Evolutionary conservation across 768 basidiomycete species (phyloP).

Genomic region (Boletales sp.): DNA sequence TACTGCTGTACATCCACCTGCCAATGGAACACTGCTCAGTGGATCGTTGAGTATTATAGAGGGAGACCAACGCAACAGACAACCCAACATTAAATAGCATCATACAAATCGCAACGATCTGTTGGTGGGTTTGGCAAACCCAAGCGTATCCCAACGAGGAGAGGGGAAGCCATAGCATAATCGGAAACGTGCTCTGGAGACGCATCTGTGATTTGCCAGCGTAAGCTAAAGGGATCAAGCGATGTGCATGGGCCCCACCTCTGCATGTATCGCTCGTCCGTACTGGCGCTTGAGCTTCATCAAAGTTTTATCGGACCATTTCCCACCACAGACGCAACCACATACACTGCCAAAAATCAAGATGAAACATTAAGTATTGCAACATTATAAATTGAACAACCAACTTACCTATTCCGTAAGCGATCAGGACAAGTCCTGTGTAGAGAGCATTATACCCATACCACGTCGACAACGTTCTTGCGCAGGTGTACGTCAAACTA

Average conservation of each 20-base stretch:
- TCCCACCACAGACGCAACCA: slow-evolving; percentile 57
- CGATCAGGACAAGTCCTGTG: slow-evolving; percentile 74
- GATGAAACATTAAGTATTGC: background rate
- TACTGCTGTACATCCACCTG: slow-evolving; percentile 59
- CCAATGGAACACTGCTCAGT: background rate
- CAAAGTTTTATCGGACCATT: slow-evolving; percentile 52
- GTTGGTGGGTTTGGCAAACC: slow-evolving; percentile 60
- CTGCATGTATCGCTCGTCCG: slow-evolving; percentile 50
- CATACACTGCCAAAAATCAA: slow-evolving; percentile 39
- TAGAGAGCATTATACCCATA: slow-evolving; percentile 69
- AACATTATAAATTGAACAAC: background rate
- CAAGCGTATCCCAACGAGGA: slow-evolving; percentile 70
- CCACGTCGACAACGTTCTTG: slow-evolving; percentile 58
- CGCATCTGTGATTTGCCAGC: slow-evolving; percentile 52
- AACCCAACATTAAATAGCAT: slow-evolving; percentile 72
- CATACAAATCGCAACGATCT: slow-evolving; percentile 67
- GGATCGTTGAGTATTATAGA: background rate
- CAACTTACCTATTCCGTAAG: slow-evolving; percentile 62
- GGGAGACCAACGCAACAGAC: slow-evolving; percentile 37
- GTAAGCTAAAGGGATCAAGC: background rate
- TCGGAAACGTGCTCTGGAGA: slow-evolving; percentile 56
- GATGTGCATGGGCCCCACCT: slow-evolving; percentile 43
- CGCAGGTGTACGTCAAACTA: slow-evolving; percentile 67
- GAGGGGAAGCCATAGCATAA: slow-evolving; percentile 51
- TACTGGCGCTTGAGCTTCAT: slow-evolving; percentile 38